Conservation (phyloP, 2,329 filamentous ascomycete genomes). For the Fusarium luffae region DNA sequence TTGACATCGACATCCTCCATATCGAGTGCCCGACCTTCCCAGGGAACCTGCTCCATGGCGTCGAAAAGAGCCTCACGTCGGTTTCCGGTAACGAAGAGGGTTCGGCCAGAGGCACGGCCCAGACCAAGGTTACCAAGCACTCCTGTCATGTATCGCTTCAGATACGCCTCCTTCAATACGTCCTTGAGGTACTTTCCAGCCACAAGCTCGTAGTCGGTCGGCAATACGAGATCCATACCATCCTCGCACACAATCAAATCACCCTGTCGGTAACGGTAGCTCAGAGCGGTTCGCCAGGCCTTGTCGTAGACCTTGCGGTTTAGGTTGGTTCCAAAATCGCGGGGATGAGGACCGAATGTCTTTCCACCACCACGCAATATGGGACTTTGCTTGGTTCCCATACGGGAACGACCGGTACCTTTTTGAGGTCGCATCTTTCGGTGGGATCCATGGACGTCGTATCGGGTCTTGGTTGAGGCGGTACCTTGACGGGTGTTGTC, state of each 20-base stretch:
- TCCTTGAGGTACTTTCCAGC: conserved; percentile 57
- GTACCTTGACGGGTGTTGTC: conserved; percentile 89
- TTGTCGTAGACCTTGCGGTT: conserved; percentile 93
- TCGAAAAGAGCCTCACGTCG: conserved; percentile 71
- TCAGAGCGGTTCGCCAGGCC: conserved; percentile 93
- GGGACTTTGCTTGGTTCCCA: conserved; percentile 84
- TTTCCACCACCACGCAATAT: conserved; percentile 88
- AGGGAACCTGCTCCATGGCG: conserved; percentile 71
- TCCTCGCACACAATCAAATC: conserved; percentile 89
- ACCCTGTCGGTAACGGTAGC: conserved; percentile 87
- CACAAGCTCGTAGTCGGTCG: conserved; percentile 60
- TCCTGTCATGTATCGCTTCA: conserved; percentile 70
- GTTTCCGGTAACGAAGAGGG: conserved; percentile 77
- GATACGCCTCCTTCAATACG: conserved; percentile 65
- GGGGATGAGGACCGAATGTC: conserved; percentile 86
- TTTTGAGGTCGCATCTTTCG: conserved; percentile 89
- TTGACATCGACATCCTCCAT: conserved; percentile 93
- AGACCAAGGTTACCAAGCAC: conserved; percentile 78
- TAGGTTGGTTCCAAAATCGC: conserved; percentile 87
- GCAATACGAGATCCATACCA: conserved; percentile 73
- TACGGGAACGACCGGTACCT: conserved; percentile 81
- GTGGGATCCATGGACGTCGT: conserved; percentile 84
- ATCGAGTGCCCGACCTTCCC: conserved; percentile 75
- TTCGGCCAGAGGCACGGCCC: conserved; percentile 74
- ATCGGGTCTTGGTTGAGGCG: conserved; percentile 82